A percentile compares a stretch with the other conserved stretches of the same genome.
Conservation (phyloP, 768 basidiomycete species). For the Calocybe cyanea region DNA sequence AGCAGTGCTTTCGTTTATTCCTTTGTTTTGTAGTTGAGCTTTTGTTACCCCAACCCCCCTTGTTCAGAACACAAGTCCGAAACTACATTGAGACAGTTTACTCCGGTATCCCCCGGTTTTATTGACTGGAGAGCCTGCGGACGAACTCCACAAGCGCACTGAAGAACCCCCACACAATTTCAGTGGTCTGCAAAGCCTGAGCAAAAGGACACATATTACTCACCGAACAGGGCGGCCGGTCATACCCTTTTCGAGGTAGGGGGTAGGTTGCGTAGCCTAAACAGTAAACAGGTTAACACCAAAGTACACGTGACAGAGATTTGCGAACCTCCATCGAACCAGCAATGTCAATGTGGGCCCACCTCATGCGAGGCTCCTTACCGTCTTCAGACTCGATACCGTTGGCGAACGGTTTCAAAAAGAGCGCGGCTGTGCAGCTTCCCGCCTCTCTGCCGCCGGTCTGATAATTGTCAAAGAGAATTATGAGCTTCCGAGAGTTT, state of each 20-base stretch:
- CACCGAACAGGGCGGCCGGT: slow-evolving; percentile 77
- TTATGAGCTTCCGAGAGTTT: neutral
- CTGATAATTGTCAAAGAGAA: slow-evolving; percentile 26
- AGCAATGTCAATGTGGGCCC: slow-evolving; percentile 89
- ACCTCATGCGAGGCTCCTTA: slow-evolving; percentile 53
- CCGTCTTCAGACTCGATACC: slow-evolving; percentile 66
- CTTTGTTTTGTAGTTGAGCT: too few relatives aligned
- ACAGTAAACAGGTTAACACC: neutral
- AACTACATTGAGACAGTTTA: too few relatives aligned
- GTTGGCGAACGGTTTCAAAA: slow-evolving; percentile 80
- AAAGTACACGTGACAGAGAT: neutral
- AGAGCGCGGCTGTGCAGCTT: slow-evolving; percentile 78
- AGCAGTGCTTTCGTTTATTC: too few relatives aligned
- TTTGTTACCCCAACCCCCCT: too few relatives aligned
- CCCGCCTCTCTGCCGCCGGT: slow-evolving; percentile 72
- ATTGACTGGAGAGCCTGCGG: slow-evolving; percentile 29
- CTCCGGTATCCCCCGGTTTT: slow-evolving; percentile 5
- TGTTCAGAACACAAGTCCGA: too few relatives aligned
- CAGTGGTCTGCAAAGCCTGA: neutral
- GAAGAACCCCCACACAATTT: slow-evolving; percentile 1
- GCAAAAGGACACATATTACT: slow-evolving; percentile 20
- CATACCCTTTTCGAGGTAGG: slow-evolving; percentile 74
- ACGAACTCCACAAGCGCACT: slow-evolving; percentile 40
- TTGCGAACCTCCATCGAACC: slow-evolving; percentile 67
- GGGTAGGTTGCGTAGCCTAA: slow-evolving; percentile 47